phyloP scores from a whole-genome alignment of 768 basidiomycete species.

The Chlorophyllum brunneum region DNA sequence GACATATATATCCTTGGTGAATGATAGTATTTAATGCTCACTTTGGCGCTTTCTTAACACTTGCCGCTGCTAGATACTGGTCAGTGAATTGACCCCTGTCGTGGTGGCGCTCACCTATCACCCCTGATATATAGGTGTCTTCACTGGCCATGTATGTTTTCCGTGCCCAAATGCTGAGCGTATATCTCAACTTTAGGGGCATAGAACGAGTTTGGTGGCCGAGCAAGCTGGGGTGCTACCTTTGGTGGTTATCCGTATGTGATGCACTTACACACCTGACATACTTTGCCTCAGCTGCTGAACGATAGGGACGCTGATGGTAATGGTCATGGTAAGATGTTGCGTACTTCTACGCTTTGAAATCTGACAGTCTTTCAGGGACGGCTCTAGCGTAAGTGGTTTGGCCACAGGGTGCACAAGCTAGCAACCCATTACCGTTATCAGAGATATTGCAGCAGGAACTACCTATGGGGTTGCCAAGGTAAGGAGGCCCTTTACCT shows the following conservation, averaged over 20 bases:
- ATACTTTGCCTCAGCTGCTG: no score
- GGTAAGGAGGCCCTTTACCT: no score
- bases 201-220: conserved; percentile 17
- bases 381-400: not conserved
- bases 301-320: not conserved
- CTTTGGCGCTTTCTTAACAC: no score
- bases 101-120: not conserved
- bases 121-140: conserved; percentile 17
- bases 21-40: no score
- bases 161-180: not conserved
- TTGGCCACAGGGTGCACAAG: not conserved
- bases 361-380: not conserved
- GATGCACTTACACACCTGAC: no score
- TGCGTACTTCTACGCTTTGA: not conserved
- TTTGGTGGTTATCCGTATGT: conserved; percentile 18
- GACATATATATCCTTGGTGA: conserved; percentile 19
- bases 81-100: not conserved
- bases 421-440: not conserved
- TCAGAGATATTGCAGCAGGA: conserved; percentile 15
- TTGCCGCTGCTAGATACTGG: not conserved
- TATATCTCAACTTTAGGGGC: not conserved
- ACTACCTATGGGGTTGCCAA: conserved; percentile 18
- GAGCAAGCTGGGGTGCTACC: conserved; percentile 16
- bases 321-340: not conserved
- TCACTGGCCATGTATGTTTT: not conserved